A percentile compares a stretch with the other conserved stretches of the same genome.
Conservation (phyloP, 768 basidiomycete genomes). For the Amylocystis lapponica region DNA sequence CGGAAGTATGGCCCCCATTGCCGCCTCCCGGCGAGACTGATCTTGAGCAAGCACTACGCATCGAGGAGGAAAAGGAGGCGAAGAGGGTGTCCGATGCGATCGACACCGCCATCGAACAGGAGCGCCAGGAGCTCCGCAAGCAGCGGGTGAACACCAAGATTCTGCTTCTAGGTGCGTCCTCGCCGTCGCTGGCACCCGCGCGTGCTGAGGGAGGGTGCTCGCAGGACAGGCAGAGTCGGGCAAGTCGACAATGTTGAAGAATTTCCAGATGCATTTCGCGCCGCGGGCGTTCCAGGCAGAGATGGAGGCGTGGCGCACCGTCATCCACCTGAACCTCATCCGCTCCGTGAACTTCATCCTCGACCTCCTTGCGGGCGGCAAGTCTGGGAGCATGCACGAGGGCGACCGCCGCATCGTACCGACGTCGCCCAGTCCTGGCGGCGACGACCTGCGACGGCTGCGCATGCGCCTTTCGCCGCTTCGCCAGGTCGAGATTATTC, state of each 20-base stretch:
- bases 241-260: conserved; percentile 63
- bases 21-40: conserved; percentile 36
- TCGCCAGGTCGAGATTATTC: conserved; percentile 46
- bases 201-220: not conserved
- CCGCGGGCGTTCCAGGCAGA: conserved; percentile 55
- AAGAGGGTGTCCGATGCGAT: conserved; percentile 49
- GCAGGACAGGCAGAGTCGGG: conserved; percentile 64
- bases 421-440: not conserved
- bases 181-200: too few relatives aligned
- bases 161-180: conserved; percentile 52
- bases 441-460: conserved; percentile 9
- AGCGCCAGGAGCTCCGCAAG: conserved; percentile 34
- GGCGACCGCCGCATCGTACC: not conserved
- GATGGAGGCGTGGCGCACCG: conserved; percentile 54
- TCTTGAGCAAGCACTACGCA: conserved; percentile 33
- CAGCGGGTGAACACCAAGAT: conserved; percentile 39
- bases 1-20: conserved; percentile 24
- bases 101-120: conserved; percentile 43
- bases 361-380: conserved; percentile 32
- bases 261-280: conserved; percentile 56
- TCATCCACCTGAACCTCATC: conserved; percentile 65
- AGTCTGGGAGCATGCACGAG: not conserved
- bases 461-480: conserved; percentile 41
- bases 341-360: conserved; percentile 44
- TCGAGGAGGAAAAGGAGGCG: conserved; percentile 43